phyloP scores from a whole-genome alignment of 2,329 filamentous ascomycete species.

The Ramularia collo-cygni region DNA sequence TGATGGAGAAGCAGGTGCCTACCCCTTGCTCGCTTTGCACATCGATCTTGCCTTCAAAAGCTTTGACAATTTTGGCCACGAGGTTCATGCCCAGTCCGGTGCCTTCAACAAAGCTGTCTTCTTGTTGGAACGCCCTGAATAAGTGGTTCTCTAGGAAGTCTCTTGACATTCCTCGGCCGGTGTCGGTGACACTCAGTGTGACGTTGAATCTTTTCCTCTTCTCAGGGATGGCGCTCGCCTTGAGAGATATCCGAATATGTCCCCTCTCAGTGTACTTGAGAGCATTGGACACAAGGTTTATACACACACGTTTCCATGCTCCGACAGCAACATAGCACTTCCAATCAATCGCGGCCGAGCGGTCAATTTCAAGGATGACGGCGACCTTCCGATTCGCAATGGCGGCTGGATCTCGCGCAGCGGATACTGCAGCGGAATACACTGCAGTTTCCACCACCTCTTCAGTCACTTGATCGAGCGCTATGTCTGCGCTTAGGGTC shows the following conservation, averaged over 20 bases:
- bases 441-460: conserved; percentile 51
- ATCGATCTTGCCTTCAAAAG: conserved; percentile 46
- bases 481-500: conserved; percentile 25
- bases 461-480: conserved; percentile 44
- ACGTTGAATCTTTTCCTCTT: conserved; percentile 18
- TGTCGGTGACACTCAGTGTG: conserved; percentile 47
- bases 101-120: conserved; percentile 54
- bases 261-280: conserved; percentile 43
- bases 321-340: conserved; percentile 38
- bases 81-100: conserved; percentile 61
- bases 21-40: conserved; percentile 6
- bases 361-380: conserved; percentile 41
- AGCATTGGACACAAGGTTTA: conserved; percentile 43
- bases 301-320: conserved; percentile 41
- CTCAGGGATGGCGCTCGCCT: conserved; percentile 12
- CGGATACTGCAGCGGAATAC: conserved; percentile 24
- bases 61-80: conserved; percentile 52
- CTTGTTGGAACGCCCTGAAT: conserved; percentile 60
- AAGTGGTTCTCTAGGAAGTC: conserved; percentile 56
- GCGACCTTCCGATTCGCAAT: conserved; percentile 32
- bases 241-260: conserved; percentile 32
- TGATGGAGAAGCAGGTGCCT: conserved; percentile 16
- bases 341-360: conserved; percentile 34
- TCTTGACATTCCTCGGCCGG: conserved; percentile 58
- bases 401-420: conserved; percentile 12